phyloP scores from a whole-genome alignment of 805 yeast species.

The Clavispora vitiphila region DNA sequence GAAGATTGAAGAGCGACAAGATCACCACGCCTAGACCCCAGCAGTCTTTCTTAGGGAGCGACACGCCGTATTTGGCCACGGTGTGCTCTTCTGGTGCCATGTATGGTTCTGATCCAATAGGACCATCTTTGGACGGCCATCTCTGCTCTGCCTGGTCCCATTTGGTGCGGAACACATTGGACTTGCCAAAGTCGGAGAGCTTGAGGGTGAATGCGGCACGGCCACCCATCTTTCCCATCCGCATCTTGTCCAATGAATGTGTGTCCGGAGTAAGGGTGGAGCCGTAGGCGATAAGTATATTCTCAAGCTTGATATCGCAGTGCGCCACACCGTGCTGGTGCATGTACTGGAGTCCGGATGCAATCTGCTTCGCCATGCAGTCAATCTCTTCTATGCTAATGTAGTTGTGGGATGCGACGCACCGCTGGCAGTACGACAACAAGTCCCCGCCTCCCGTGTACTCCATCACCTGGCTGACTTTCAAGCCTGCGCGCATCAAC shows the following conservation, averaged over 20 bases:
- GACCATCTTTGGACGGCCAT: constrained; percentile 57
- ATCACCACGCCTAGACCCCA: constrained; percentile 77
- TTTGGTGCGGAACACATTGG: constrained; percentile 84
- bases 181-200: constrained; percentile 78
- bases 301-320: constrained; percentile 89
- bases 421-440: constrained; percentile 23
- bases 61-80: constrained; percentile 37
- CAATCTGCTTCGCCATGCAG: constrained; percentile 82
- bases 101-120: constrained; percentile 84
- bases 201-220: constrained; percentile 19
- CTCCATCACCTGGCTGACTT: constrained; percentile 34
- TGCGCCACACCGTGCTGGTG: constrained; percentile 92
- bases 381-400: constrained; percentile 61
- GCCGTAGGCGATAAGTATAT: constrained; percentile 54
- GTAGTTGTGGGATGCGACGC: constrained; percentile 8
- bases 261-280: constrained; percentile 2
- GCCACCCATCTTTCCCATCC: too few species aligned
- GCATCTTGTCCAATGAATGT: too few species aligned
- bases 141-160: constrained; percentile 58
- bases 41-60: constrained; percentile 75
- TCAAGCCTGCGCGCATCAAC: constrained; percentile 5
- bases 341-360: constrained; percentile 78
- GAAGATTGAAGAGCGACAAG: constrained; percentile 25
- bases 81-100: constrained; percentile 86
- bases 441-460: constrained; percentile 34